Conservation (phyloP, 495 filamentous ascomycete species). For the Penicillium daleae region DNA sequence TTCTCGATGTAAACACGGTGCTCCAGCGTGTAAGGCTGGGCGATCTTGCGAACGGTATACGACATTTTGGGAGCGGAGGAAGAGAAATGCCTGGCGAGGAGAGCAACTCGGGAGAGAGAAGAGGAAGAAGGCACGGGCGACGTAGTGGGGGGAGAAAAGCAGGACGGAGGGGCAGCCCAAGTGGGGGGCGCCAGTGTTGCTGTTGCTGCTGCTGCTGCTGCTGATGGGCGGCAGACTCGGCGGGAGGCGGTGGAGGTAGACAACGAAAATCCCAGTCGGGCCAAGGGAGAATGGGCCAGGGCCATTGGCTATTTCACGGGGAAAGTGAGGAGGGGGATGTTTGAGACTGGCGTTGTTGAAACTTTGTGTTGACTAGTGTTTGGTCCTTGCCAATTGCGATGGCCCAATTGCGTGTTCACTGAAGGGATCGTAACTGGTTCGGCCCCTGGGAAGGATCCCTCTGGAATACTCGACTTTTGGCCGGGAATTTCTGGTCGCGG, state of each 20-base stretch:
- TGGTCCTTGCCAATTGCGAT: neutral
- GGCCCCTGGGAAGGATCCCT: slow-evolving; percentile 8
- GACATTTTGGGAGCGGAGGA: slow-evolving; percentile 45
- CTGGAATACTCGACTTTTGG: no score
- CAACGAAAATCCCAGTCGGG: slow-evolving; percentile 36
- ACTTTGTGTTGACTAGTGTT: neutral
- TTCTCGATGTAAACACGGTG: slow-evolving; percentile 97
- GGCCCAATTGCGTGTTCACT: slow-evolving; percentile 1
- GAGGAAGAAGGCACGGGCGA: slow-evolving; percentile 11
- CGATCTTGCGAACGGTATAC: slow-evolving; percentile 81
- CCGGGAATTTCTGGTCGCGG: slow-evolving; percentile 6
- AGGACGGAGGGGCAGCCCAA: slow-evolving; percentile 45
- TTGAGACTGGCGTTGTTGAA: neutral
- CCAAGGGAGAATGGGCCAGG: slow-evolving; percentile 38
- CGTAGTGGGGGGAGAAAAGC: slow-evolving; percentile 38
- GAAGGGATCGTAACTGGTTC: no score
- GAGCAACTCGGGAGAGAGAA: slow-evolving; percentile 39
- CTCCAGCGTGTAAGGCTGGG: slow-evolving; percentile 88
- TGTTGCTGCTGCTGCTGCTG: no score
- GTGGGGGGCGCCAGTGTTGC: slow-evolving; percentile 50
- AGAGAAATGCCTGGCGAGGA: slow-evolving; percentile 36
- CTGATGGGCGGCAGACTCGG: slow-evolving; percentile 44
- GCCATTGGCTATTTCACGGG: slow-evolving; percentile 26
- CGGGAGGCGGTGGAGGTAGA: slow-evolving; percentile 44
- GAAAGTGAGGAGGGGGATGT: neutral